Conservation (phyloP, 257 asterid species). For the Osmanthus fragrans region DNA sequence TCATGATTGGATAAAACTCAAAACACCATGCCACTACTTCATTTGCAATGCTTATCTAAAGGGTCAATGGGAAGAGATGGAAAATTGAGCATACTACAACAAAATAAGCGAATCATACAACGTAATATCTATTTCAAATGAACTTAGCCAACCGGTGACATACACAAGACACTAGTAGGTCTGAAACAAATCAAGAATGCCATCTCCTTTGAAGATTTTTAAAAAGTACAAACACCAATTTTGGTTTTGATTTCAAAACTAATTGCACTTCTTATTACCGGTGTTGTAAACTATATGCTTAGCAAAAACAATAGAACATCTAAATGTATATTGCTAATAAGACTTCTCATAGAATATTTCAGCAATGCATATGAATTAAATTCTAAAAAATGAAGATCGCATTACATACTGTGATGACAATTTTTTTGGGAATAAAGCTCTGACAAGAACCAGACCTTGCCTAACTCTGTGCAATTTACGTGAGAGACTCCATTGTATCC, state of each 20-base stretch:
- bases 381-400: background rate
- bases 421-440: conserved; percentile 80
- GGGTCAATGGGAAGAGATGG: no score
- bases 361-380: background rate
- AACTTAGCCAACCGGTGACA: background rate
- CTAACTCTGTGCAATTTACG: conserved; percentile 91
- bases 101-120: no score
- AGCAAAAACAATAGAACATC: background rate
- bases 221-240: background rate
- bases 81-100: no score
- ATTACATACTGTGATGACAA: conserved; percentile 69
- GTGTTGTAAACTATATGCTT: background rate
- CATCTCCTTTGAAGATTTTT: background rate
- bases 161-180: background rate
- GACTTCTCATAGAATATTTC: background rate
- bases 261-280: background rate
- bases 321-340: background rate
- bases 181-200: background rate
- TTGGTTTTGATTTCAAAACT: background rate
- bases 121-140: background rate
- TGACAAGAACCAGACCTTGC: conserved; percentile 94
- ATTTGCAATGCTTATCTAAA: no score
- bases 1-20: background rate
- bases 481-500: conserved; percentile 77
- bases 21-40: no score